phyloP scores from a whole-genome alignment of 768 basidiomycete genomes.

The Zangia roseola region DNA sequence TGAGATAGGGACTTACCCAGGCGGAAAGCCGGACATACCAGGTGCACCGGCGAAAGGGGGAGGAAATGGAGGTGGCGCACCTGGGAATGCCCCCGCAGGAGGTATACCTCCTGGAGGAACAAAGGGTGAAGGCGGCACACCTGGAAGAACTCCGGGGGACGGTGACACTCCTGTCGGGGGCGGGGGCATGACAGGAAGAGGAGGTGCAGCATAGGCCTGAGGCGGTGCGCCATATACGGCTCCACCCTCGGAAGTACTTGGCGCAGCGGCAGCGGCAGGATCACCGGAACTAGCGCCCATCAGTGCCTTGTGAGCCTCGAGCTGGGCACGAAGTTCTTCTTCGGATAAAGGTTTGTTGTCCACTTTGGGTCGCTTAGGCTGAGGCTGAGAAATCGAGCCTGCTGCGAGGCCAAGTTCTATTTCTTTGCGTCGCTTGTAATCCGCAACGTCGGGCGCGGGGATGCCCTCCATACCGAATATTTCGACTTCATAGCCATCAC shows the following conservation, averaged over 20 bases:
- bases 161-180: slow-evolving; percentile 34
- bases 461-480: slow-evolving; percentile 99
- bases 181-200: slow-evolving; percentile 30
- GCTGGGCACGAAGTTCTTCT: slow-evolving; percentile 79
- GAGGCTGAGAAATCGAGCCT: slow-evolving; percentile 79
- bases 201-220: slow-evolving; percentile 58
- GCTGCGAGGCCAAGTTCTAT: slow-evolving; percentile 86
- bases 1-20: slow-evolving; percentile 44
- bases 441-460: slow-evolving; percentile 89
- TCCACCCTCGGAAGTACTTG: slow-evolving; percentile 39
- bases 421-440: slow-evolving; percentile 95
- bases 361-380: slow-evolving; percentile 75
- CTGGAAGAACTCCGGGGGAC: slow-evolving; percentile 41
- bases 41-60: slow-evolving; percentile 45
- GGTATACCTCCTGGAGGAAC: slow-evolving; percentile 36
- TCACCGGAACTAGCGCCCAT: slow-evolving; percentile 64
- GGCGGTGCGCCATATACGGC: slow-evolving; percentile 75
- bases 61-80: slow-evolving; percentile 36
- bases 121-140: slow-evolving; percentile 43
- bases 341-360: slow-evolving; percentile 78
- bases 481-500: slow-evolving; percentile 97
- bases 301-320: slow-evolving; percentile 86
- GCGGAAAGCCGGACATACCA: slow-evolving; percentile 51
- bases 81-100: slow-evolving; percentile 40
- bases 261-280: slow-evolving; percentile 30